phyloP scores from a whole-genome alignment of 495 filamentous ascomycete species.

The Chlorociboria aeruginascens region DNA sequence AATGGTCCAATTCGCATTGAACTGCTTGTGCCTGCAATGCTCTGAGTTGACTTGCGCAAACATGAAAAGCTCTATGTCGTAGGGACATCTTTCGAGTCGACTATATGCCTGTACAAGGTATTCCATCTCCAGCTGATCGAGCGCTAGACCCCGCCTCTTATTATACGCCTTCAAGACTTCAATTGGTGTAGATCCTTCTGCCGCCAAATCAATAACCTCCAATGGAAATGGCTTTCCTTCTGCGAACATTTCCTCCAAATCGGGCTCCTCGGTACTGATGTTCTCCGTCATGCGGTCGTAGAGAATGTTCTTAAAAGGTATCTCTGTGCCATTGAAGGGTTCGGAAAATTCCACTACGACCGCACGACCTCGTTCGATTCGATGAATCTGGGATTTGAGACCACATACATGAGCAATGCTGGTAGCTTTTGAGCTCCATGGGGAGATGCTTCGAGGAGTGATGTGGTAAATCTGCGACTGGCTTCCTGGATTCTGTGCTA shows the following conservation, averaged over 20 bases:
- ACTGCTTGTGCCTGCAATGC: slow-evolving; percentile 68
- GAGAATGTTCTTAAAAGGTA: slow-evolving; percentile 56
- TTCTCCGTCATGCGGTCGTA: slow-evolving; percentile 93
- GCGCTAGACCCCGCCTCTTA: slow-evolving; percentile 64
- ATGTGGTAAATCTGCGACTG: slow-evolving; percentile 44
- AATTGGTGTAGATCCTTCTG: slow-evolving; percentile 45
- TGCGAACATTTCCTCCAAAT: slow-evolving; percentile 64
- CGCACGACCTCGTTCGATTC: slow-evolving; percentile 79
- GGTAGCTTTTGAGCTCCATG: slow-evolving; percentile 95
- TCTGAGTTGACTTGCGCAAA: slow-evolving; percentile 94
- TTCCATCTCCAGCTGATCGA: slow-evolving; percentile 85
- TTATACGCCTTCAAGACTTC: slow-evolving; percentile 74
- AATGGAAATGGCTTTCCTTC: slow-evolving; percentile 59
- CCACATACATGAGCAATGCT: slow-evolving; percentile 90
- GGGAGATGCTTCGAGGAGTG: slow-evolving; percentile 79
- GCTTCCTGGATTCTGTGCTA: neutral
- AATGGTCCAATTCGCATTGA: slow-evolving; percentile 97
- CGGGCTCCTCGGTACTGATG: slow-evolving; percentile 51
- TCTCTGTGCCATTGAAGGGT: slow-evolving; percentile 31
- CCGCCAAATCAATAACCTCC: slow-evolving; percentile 59
- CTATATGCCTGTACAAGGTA: slow-evolving; percentile 81
- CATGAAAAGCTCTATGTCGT: slow-evolving; percentile 96
- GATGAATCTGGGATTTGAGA: slow-evolving; percentile 54
- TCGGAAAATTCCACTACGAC: slow-evolving; percentile 49
- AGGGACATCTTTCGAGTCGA: slow-evolving; percentile 50